Evolutionary conservation across 345 rosid species (phyloP).

Genomic region (Triadica sebifera): DNA sequence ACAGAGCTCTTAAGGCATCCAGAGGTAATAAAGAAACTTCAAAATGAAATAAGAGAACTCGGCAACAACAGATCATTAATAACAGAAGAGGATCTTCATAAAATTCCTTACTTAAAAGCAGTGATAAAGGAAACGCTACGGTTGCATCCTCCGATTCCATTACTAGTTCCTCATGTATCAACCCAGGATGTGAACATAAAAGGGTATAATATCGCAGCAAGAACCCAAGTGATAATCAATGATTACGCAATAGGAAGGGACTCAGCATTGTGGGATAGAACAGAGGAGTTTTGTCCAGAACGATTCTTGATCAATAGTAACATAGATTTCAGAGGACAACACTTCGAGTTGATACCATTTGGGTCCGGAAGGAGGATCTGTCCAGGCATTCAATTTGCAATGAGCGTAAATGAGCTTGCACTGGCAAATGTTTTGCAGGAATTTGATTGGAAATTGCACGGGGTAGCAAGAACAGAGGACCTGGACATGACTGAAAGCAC

Average conservation of each 20-base stretch:
- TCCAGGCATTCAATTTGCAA: slow-evolving; percentile 31
- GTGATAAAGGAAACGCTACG: slow-evolving; percentile 43
- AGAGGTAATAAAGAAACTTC: slow-evolving; percentile 20
- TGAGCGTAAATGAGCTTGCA: slow-evolving; percentile 15
- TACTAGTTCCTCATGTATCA: slow-evolving; percentile 29
- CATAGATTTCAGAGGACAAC: slow-evolving; percentile 33
- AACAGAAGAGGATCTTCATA: slow-evolving; percentile 17
- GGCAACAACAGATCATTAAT: background rate
- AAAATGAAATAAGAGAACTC: slow-evolving; percentile 23
- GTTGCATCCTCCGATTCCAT: slow-evolving; percentile 39
- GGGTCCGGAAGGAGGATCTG: slow-evolving; percentile 42
- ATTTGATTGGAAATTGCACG: slow-evolving; percentile 38
- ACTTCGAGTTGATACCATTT: slow-evolving; percentile 40
- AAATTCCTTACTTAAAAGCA: slow-evolving; percentile 33
- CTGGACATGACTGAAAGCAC: slow-evolving; percentile 30
- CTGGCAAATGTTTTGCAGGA: slow-evolving; percentile 31
- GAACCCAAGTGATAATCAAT: slow-evolving; percentile 28
- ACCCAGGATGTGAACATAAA: slow-evolving; percentile 24
- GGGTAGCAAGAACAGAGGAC: slow-evolving; percentile 22
- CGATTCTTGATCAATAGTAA: slow-evolving; percentile 27
- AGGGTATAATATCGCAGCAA: slow-evolving; percentile 28
- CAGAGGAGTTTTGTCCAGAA: slow-evolving; percentile 37
- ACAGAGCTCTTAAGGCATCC: slow-evolving; percentile 41
- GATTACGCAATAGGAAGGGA: slow-evolving; percentile 42
- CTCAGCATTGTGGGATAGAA: slow-evolving; percentile 20